Percentiles rank a stretch among this genome's conserved stretches.
Conservation (phyloP, 2,329 filamentous ascomycete species). For the Exserohilum rostratum region DNA sequence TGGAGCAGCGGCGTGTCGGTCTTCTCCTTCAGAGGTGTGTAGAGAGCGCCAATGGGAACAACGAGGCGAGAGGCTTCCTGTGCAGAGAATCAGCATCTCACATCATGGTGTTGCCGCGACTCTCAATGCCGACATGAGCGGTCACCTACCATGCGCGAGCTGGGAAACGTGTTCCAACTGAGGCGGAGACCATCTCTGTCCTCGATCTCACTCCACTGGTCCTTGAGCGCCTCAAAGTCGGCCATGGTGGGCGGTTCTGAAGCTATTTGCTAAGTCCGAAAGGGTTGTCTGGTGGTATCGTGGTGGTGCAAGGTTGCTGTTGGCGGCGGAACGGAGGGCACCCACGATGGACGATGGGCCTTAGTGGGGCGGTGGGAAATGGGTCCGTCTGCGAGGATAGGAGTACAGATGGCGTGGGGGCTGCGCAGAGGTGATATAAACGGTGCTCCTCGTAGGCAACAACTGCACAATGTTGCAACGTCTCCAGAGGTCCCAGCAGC, state of each 20-base stretch:
- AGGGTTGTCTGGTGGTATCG: slow-evolving; percentile 13
- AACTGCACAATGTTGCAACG: slow-evolving; percentile 27
- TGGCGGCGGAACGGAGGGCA: slow-evolving; percentile 34
- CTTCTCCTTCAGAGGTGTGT: slow-evolving; percentile 96
- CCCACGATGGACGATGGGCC: slow-evolving; percentile 33
- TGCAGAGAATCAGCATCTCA: slow-evolving; percentile 34
- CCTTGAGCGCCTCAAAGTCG: slow-evolving; percentile 87
- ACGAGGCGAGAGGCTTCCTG: slow-evolving; percentile 93
- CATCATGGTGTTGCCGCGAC: slow-evolving; percentile 12
- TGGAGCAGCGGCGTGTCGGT: slow-evolving; percentile 85
- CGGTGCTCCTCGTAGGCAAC: slow-evolving; percentile 16
- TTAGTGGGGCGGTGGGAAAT: slow-evolving; percentile 31
- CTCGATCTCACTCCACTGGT: slow-evolving; percentile 95
- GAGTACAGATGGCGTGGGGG: slow-evolving; percentile 7
- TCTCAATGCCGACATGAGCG: neutral
- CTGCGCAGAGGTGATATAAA: slow-evolving; percentile 12
- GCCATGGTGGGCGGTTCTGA: slow-evolving; percentile 64
- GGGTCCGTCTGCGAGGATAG: slow-evolving; percentile 10
- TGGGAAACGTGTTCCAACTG: slow-evolving; percentile 99
- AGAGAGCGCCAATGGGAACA: slow-evolving; percentile 93
- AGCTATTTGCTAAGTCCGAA: neutral
- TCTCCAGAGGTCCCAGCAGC: slow-evolving; percentile 24
- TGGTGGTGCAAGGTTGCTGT: slow-evolving; percentile 27
- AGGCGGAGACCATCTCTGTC: slow-evolving; percentile 94
- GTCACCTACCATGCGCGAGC: slow-evolving; percentile 89